phyloP scores from a whole-genome alignment of 2,329 filamentous ascomycete genomes.

The Verticillium dahliae region DNA sequence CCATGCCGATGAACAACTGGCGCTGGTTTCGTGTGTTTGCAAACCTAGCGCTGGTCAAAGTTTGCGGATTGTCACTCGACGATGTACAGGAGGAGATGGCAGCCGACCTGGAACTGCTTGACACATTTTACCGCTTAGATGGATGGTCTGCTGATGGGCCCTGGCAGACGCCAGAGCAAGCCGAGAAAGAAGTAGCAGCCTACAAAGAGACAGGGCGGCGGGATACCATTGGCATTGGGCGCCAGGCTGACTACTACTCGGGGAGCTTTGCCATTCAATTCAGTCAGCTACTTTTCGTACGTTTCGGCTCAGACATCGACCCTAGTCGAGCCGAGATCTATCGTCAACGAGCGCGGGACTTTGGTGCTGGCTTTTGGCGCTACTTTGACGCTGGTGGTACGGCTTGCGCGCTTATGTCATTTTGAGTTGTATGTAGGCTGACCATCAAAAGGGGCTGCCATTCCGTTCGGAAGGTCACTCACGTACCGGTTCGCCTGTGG shows the following conservation, averaged over 20 bases:
- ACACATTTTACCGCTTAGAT: conserved; percentile 29
- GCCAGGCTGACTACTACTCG: conserved; percentile 38
- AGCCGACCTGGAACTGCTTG: conserved; percentile 27
- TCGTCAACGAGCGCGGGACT: conserved; percentile 24
- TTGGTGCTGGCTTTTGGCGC: conserved; percentile 29
- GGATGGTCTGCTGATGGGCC: conserved; percentile 35
- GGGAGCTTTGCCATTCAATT: conserved; percentile 40
- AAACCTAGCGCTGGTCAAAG: conserved; percentile 30
- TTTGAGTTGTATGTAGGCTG: neutral
- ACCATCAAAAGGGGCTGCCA: conserved; percentile 28
- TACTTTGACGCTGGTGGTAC: conserved; percentile 33
- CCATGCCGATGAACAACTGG: conserved; percentile 36
- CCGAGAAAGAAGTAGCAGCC: conserved; percentile 6
- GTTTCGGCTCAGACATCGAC: conserved; percentile 32
- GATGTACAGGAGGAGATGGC: neutral
- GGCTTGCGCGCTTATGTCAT: neutral
- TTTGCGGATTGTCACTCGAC: conserved; percentile 17
- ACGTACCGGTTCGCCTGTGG: conserved; percentile 37
- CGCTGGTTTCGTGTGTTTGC: conserved; percentile 37
- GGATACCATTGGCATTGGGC: conserved; percentile 15
- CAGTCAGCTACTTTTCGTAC: conserved; percentile 35
- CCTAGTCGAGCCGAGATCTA: conserved; percentile 22
- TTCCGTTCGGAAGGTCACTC: conserved; percentile 37
- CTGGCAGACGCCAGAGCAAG: conserved; percentile 24
- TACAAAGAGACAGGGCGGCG: conserved; percentile 16